Conservation (phyloP, 2,329 filamentous ascomycete species). For the Sarocladium strictum region DNA sequence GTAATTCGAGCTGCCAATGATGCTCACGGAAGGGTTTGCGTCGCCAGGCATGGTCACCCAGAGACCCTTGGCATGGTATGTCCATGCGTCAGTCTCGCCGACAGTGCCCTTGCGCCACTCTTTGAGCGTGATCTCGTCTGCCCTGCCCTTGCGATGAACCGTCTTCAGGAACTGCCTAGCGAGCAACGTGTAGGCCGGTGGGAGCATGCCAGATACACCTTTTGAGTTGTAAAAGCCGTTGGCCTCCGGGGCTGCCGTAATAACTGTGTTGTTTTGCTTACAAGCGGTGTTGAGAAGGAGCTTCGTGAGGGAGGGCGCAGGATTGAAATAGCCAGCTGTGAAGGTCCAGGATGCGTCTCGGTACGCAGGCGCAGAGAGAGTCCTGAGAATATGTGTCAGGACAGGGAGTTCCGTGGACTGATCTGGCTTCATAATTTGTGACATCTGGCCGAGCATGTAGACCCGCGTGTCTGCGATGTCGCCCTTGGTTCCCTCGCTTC, state of each 20-base stretch:
- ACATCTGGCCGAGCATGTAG: conserved; percentile 84
- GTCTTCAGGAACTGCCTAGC: conserved; percentile 72
- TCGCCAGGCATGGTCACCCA: conserved; percentile 75
- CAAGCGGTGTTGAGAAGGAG: conserved; percentile 69
- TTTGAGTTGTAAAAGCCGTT: conserved; percentile 92
- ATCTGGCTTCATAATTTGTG: conserved; percentile 72
- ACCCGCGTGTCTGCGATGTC: conserved; percentile 57
- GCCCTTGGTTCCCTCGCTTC: conserved; percentile 16
- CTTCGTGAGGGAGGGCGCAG: conserved; percentile 74
- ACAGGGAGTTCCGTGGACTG: conserved; percentile 85
- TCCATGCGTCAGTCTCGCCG: conserved; percentile 80
- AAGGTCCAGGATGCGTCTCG: conserved; percentile 81
- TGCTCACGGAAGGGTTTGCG: conserved; percentile 64
- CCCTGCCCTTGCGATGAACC: conserved; percentile 38
- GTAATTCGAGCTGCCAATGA: conserved; percentile 92
- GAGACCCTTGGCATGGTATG: conserved; percentile 94
- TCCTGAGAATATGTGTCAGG: conserved; percentile 66
- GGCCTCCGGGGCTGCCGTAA: conserved; percentile 87
- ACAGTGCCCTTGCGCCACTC: conserved; percentile 86
- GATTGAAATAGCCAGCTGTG: conserved; percentile 98
- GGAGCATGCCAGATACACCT: conserved; percentile 84
- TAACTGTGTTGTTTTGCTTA: conserved; percentile 62
- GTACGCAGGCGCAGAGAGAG: conserved; percentile 58
- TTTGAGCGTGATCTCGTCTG: conserved; percentile 62
- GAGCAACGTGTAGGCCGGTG: conserved; percentile 86